Conservation (phyloP, 257 asterid genomes). For the Solanum pennellii region DNA sequence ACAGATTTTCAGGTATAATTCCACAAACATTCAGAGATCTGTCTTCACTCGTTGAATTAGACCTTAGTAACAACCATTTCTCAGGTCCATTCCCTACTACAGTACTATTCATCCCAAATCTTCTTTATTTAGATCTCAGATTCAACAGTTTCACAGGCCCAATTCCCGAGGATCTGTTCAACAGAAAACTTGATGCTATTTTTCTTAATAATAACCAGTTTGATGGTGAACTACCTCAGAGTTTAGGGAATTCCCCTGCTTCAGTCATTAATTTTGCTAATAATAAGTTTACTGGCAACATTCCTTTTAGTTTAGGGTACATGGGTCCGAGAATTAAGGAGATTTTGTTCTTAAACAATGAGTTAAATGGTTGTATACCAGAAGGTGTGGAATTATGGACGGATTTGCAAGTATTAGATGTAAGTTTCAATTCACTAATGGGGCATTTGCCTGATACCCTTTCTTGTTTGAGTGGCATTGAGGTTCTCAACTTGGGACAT, state of each 20-base stretch:
- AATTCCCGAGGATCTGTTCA: conserved; percentile 56
- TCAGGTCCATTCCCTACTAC: conserved; percentile 56
- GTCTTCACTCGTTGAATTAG: conserved; percentile 43
- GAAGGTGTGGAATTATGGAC: conserved; percentile 79
- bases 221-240: conserved; percentile 47
- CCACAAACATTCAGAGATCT: conserved; percentile 40
- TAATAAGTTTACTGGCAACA: conserved; percentile 46
- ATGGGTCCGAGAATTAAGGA: conserved; percentile 49
- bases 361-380: conserved; percentile 78
- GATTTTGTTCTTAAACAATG: conserved; percentile 65
- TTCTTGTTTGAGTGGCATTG: conserved; percentile 58
- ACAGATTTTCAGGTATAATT: conserved; percentile 52
- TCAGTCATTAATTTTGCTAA: conserved; percentile 76
- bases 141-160: conserved; percentile 60
- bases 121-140: conserved; percentile 64
- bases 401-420: conserved; percentile 67
- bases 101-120: conserved; percentile 40
- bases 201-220: conserved; percentile 69
- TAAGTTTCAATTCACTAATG: conserved; percentile 51
- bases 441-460: conserved; percentile 74
- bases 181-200: conserved; percentile 62
- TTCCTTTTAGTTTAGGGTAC: conserved; percentile 70
- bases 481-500: conserved; percentile 64
- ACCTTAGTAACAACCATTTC: conserved; percentile 73
- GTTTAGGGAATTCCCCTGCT: conserved; percentile 76